Evolutionary conservation across 2,329 filamentous ascomycete genomes (phyloP).

Genomic region (Cytospora chrysosperma): DNA sequence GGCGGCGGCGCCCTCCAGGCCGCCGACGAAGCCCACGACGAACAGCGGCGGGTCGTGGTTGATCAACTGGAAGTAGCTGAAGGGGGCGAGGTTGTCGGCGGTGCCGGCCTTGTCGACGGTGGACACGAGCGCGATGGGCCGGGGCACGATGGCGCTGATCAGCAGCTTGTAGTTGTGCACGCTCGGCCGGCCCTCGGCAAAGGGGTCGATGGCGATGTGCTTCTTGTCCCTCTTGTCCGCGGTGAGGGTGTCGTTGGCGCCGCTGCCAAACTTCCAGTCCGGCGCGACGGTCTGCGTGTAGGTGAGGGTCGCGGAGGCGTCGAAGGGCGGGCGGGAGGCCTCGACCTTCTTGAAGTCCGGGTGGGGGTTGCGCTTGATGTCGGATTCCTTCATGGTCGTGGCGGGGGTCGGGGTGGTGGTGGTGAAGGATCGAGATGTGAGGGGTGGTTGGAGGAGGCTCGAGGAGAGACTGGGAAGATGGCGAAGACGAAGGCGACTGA

Average conservation of each 20-base stretch:
- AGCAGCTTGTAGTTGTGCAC: slow-evolving; percentile 88
- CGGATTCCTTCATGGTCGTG: slow-evolving; percentile 30
- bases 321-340: slow-evolving; percentile 61
- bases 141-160: slow-evolving; percentile 78
- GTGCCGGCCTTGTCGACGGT: slow-evolving; percentile 59
- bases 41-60: slow-evolving; percentile 84
- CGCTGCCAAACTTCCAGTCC: slow-evolving; percentile 63
- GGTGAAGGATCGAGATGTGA: background rate
- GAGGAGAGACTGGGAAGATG: background rate
- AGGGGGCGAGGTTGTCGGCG: slow-evolving; percentile 75
- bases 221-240: slow-evolving; percentile 37
- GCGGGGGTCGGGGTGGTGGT: slow-evolving; percentile 27
- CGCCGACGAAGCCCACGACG: slow-evolving; percentile 50
- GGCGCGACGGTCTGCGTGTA: slow-evolving; percentile 65
- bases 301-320: slow-evolving; percentile 46
- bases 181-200: slow-evolving; percentile 65
- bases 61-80: slow-evolving; percentile 78
- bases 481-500: slow-evolving; percentile 1
- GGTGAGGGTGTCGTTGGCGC: slow-evolving; percentile 54
- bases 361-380: slow-evolving; percentile 64
- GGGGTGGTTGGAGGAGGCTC: background rate
- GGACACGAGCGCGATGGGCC: slow-evolving; percentile 70
- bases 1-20: slow-evolving; percentile 49
- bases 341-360: slow-evolving; percentile 75
- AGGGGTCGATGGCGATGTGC: slow-evolving; percentile 80